phyloP scores from a whole-genome alignment of 2,329 filamentous ascomycete species.

The Phaeoacremonium minimum region DNA sequence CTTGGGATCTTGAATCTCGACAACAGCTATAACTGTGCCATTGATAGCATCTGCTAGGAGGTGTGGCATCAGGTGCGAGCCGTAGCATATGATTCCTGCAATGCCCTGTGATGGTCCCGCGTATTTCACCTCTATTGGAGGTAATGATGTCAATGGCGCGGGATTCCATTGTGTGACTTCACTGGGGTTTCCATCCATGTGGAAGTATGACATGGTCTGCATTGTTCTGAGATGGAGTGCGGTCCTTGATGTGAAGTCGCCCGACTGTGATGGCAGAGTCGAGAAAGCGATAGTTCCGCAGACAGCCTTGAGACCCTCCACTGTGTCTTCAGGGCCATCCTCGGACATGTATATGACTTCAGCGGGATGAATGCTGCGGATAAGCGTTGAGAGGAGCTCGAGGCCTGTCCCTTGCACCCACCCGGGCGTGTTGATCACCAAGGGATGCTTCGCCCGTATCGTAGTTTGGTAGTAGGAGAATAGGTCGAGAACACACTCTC shows the following conservation, averaged over 20 bases:
- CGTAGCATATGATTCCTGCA: conserved; percentile 63
- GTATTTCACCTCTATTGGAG: conserved; percentile 62
- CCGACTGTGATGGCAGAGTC: conserved; percentile 54
- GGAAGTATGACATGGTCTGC: conserved; percentile 80
- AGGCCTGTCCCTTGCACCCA: conserved; percentile 71
- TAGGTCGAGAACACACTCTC: conserved; percentile 60
- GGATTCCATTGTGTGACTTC: conserved; percentile 39
- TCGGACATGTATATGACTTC: conserved; percentile 67
- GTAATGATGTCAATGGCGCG: conserved; percentile 48
- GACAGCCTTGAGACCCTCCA: conserved; percentile 45
- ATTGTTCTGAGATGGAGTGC: conserved; percentile 65
- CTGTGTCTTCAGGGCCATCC: conserved; percentile 53
- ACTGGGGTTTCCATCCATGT: conserved; percentile 29
- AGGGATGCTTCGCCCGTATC: conserved; percentile 38
- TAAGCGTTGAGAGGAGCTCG: conserved; percentile 56
- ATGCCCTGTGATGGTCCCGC: conserved; percentile 46
- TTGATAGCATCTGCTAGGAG: conserved; percentile 63
- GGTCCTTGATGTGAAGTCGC: conserved; percentile 53
- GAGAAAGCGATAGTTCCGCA: conserved; percentile 37
- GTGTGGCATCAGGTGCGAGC: conserved; percentile 54
- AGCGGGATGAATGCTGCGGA: conserved; percentile 47
- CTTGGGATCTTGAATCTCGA: conserved; percentile 50
- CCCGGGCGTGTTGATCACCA: conserved; percentile 71
- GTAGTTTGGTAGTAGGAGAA: conserved; percentile 49
- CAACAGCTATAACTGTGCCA: conserved; percentile 64